Conservation (phyloP, 2,329 filamentous ascomycete species). For the Alternaria triticimaculans region DNA sequence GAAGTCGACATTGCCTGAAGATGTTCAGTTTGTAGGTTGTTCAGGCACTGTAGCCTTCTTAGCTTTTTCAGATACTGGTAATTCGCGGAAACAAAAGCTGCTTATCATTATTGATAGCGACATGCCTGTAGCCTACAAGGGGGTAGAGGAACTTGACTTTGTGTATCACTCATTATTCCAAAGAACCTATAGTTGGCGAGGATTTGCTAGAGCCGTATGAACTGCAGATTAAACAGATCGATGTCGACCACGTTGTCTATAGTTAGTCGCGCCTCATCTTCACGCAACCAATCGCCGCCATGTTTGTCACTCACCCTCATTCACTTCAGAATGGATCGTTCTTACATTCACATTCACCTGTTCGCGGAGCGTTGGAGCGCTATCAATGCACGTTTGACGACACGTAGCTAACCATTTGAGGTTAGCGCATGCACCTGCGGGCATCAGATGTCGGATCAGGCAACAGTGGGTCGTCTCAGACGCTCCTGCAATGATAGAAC, state of each 20-base stretch:
- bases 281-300: background rate
- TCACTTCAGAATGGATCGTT: background rate
- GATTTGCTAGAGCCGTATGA: background rate
- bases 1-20: background rate
- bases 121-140: background rate
- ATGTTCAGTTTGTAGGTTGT: background rate
- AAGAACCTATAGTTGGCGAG: background rate
- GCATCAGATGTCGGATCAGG: background rate
- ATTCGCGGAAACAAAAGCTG: background rate
- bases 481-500: conserved; percentile 8
- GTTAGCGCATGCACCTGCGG: background rate
- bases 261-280: background rate
- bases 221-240: background rate
- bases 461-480: conserved; percentile 1
- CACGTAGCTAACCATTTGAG: background rate
- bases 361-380: background rate
- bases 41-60: background rate
- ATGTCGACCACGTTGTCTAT: background rate
- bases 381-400: background rate
- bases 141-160: background rate
- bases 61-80: background rate
- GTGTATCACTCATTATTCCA: background rate
- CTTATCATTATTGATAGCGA: background rate
- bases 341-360: background rate
- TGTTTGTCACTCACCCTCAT: background rate